Base-by-base conservation (phyloP, 129 eudicot genomes). In the Lonicera japonica region DNA sequence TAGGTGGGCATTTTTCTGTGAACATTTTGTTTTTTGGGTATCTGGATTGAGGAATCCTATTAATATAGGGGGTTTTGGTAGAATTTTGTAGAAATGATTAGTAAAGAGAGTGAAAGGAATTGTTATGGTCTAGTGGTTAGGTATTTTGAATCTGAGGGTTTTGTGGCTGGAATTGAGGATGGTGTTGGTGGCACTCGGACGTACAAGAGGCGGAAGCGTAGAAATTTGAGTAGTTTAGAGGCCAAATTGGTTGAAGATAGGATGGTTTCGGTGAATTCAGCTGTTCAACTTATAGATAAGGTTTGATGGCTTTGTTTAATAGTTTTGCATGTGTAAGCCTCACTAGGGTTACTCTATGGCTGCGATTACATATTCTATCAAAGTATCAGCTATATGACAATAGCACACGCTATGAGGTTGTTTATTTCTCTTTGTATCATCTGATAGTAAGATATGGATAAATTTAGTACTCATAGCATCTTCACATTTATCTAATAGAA, bases 161-260 rank as follows among this genome's bases (percentile, higher is more conserved):
- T 15, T 51, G 51, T 23, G 16, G 36, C 6, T 59, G 22, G 16
- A 29, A 50, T 52, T 21, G 41, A n/a, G 13, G 58, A 58, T 45
- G 65, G 51, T n/a, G 38, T 25, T n/a, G 58, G 43, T 11, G 55
- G 46, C 15, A 4, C 67, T 8, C 58, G 0, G 24, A 61, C 63
- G 18, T 67, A 74, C 29, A 19, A 16, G 36, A 67, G 79, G 59
- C 52, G 65, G 60, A 74, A 60, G 54, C 23, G 11, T 45, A 21
- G 7, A 34, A 62, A 50, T 14, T 39, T 21, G 65, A 55, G 52
- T 36, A 63, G 60, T 66, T n/a, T 51, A 18, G 70, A 46, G 39
- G 50, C 39, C 20, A 72, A n/a, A 45, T 23, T 24, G 25, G 12
- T 11, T 8, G 68, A 52, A 53, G 62, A 65, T 58, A 59, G 63